Percentiles rank a stretch among this genome's conserved stretches.
These are phyloP conservation scores for Carallia brachiata DNA, from an alignment of 345 rosid genomes.

Conservation along the genomic window DNA sequence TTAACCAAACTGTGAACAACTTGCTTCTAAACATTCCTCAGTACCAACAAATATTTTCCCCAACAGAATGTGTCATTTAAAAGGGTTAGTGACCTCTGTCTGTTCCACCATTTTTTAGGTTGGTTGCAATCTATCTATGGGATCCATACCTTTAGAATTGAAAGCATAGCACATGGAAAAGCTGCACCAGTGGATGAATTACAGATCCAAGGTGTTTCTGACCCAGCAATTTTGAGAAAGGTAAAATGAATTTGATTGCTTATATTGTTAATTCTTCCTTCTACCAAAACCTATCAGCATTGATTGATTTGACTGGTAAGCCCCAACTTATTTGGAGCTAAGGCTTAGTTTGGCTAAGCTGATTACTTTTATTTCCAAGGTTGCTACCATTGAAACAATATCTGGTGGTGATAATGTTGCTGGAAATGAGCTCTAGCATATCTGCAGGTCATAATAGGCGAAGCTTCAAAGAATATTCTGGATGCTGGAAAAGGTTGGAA, in stretches of 20 bases:
- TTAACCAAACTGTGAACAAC: no score
- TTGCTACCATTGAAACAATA: background rate
- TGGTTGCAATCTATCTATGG: constrained; percentile 59
- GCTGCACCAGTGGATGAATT: constrained; percentile 67
- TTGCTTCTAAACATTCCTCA: no score
- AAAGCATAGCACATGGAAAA: constrained; percentile 55
- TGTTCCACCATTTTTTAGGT: constrained; percentile 35
- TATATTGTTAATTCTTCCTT: background rate
- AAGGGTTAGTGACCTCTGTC: background rate
- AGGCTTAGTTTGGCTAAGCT: no score
- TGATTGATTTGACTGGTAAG: no score
- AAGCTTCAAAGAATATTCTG: constrained; percentile 52
- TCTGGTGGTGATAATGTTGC: background rate
- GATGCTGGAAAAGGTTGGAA: constrained; percentile 53
- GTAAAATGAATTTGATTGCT: constrained; percentile 26
- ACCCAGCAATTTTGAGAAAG: constrained; percentile 55
- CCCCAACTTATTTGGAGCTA: no score
- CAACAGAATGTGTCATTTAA: background rate
- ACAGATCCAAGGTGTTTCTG: constrained; percentile 61
- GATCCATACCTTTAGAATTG: constrained; percentile 62
- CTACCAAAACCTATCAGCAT: background rate
- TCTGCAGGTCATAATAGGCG: constrained; percentile 53
- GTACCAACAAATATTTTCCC: background rate
- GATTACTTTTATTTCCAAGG: background rate
- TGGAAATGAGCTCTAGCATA: background rate